phyloP scores from a whole-genome alignment of 2,329 filamentous ascomycete species.

The Trematosphaeria pertusa region DNA sequence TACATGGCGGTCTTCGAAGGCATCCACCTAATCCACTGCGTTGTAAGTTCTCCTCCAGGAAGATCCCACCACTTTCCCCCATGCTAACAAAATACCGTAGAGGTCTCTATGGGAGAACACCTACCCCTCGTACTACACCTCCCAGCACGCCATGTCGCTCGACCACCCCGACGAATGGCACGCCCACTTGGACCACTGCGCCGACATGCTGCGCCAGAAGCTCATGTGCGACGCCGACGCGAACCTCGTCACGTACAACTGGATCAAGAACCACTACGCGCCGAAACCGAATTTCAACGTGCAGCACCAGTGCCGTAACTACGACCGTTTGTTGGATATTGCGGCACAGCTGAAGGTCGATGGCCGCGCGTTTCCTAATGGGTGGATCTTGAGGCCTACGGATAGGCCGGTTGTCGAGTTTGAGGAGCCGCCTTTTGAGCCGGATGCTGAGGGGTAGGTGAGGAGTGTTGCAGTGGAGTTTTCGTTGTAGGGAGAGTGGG shows the following conservation, averaged over 20 bases:
- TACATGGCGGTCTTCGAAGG: conserved; percentile 13
- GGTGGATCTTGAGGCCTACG: conserved; percentile 6
- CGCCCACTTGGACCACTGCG: conserved; percentile 19
- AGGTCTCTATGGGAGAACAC: conserved; percentile 9
- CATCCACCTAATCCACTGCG: conserved; percentile 15
- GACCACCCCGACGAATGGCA: conserved; percentile 12
- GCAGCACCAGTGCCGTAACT: conserved; percentile 16
- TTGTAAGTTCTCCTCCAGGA: conserved; percentile 6
- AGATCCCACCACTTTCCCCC: background rate
- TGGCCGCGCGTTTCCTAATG: conserved; percentile 3
- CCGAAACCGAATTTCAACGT: conserved; percentile 22
- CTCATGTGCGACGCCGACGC: conserved; percentile 23
- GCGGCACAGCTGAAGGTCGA: conserved; percentile 1
- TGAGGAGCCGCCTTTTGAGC: conserved; percentile 12
- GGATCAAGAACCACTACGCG: conserved; percentile 14
- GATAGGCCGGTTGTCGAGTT: conserved; percentile 8
- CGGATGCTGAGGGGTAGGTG: background rate
- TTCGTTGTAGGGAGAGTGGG: background rate
- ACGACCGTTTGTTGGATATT: conserved; percentile 6
- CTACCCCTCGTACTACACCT: conserved; percentile 15
- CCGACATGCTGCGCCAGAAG: conserved; percentile 21
- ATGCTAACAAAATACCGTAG: background rate
- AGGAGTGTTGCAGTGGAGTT: background rate
- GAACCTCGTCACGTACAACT: conserved; percentile 18
- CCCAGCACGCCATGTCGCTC: background rate